Conservation (phyloP, 805 yeast genomes). For the Suhomyces sp. region DNA sequence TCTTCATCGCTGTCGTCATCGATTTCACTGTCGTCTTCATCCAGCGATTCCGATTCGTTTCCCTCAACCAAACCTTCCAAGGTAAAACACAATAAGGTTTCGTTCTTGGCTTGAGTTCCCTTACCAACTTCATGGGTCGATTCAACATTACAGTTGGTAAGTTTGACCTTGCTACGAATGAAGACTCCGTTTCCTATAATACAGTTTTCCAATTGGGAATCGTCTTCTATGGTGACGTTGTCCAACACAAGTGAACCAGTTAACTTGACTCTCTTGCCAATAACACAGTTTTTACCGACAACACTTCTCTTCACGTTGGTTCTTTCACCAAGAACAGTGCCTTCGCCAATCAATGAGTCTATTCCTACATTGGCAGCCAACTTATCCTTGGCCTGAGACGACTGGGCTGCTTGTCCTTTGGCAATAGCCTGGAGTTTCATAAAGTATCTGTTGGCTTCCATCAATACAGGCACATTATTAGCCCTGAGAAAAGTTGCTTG, state of each 20-base stretch:
- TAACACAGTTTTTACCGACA: constrained; percentile 66
- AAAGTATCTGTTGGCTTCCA: constrained; percentile 84
- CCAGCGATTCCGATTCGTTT: constrained; percentile 22
- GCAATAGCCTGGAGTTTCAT: constrained; percentile 61
- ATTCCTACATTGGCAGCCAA: constrained; percentile 76
- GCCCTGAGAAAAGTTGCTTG: constrained; percentile 71
- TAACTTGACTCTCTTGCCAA: constrained; percentile 85
- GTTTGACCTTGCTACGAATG: constrained; percentile 61
- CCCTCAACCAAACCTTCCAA: constrained; percentile 40
- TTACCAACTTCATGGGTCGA: constrained; percentile 66
- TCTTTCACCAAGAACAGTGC: constrained; percentile 70
- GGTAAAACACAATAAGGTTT: constrained; percentile 46
- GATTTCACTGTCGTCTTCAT: constrained; percentile 39
- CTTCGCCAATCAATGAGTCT: constrained; percentile 75
- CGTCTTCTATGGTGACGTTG: constrained; percentile 73
- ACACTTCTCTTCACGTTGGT: constrained; percentile 85
- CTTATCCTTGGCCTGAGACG: constrained; percentile 43
- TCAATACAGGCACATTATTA: constrained; percentile 73
- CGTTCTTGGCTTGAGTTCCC: constrained; percentile 56
- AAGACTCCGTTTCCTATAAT: constrained; percentile 69
- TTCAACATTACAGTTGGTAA: constrained; percentile 83
- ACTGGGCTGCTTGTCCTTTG: constrained; percentile 17
- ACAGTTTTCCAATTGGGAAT: constrained; percentile 78
- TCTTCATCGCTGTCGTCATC: constrained; percentile 42
- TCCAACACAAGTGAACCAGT: constrained; percentile 82